Conservation (phyloP, 306 rosid genomes). For the Vigna nakashimae region DNA sequence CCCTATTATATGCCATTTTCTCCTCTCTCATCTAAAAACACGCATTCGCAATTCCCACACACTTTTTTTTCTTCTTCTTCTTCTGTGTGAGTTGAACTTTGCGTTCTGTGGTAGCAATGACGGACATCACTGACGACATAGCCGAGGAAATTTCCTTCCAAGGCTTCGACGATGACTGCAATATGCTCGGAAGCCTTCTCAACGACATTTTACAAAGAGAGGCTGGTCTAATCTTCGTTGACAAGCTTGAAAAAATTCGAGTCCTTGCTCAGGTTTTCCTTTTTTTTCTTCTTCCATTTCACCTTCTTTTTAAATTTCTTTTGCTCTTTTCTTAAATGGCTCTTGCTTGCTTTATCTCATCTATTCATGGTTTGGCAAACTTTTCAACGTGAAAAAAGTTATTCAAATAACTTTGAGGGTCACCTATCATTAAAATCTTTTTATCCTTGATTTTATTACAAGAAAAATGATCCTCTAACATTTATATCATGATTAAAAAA, state of each 20-base stretch:
- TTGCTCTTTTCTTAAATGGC: neutral
- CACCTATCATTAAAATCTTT: no score
- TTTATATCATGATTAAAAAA: no score
- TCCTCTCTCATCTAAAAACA: neutral
- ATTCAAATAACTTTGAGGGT: no score
- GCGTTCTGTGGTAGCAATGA: conserved; percentile 31
- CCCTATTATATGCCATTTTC: neutral
- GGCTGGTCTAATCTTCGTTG: conserved; percentile 63
- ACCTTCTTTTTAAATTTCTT: no score
- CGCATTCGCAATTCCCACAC: no score
- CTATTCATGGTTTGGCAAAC: no score
- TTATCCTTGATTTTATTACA: no score
- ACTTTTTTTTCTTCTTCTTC: neutral
- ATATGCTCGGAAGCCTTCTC: conserved; percentile 75
- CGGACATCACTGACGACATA: conserved; percentile 90
- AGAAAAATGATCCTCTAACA: no score
- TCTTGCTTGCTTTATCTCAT: neutral
- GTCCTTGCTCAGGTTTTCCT: conserved; percentile 72
- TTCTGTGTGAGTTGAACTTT: no score
- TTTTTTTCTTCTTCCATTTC: neutral
- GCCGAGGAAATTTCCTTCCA: conserved; percentile 93
- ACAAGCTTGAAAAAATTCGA: conserved; percentile 69
- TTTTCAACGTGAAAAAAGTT: no score
- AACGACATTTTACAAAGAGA: conserved; percentile 77
- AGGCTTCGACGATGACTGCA: conserved; percentile 84